phyloP scores from a whole-genome alignment of 2,329 filamentous ascomycete genomes.

The Ophiostoma novo-ulmi region DNA sequence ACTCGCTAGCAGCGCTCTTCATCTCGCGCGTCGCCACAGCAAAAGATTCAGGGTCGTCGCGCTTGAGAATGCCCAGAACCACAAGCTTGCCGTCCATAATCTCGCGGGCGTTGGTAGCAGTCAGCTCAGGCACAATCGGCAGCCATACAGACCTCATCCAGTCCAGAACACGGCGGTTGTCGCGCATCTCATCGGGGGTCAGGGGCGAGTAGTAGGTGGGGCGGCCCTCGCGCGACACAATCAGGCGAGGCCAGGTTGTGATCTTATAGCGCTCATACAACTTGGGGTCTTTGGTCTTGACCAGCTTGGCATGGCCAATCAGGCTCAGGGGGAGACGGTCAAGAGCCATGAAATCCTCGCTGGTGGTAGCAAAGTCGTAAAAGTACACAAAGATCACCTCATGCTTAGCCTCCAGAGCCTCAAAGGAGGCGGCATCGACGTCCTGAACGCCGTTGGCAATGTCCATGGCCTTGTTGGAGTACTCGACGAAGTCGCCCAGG shows the following conservation, averaged over 20 bases:
- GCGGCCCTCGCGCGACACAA: conserved; percentile 84
- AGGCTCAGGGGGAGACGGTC: conserved; percentile 81
- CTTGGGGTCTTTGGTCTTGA: conserved; percentile 77
- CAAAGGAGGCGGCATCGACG: conserved; percentile 70
- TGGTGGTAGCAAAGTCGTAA: conserved; percentile 91
- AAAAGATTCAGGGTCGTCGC: conserved; percentile 75
- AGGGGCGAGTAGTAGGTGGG: conserved; percentile 86
- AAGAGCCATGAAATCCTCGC: conserved; percentile 83
- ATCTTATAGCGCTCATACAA: conserved; percentile 86
- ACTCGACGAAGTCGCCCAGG: conserved; percentile 81
- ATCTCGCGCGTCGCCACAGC: conserved; percentile 75
- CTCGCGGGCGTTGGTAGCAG: conserved; percentile 82
- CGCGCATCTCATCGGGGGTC: conserved; percentile 86
- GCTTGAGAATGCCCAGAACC: conserved; percentile 83
- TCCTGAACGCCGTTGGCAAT: conserved; percentile 71
- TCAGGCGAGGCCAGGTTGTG: conserved; percentile 87
- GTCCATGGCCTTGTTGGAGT: conserved; percentile 79
- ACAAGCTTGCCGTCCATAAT: conserved; percentile 94
- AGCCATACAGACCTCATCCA: conserved; percentile 99
- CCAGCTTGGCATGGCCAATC: conserved; percentile 84
- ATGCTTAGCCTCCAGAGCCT: conserved; percentile 81
- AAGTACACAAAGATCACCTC: conserved; percentile 97
- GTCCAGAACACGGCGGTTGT: conserved; percentile 69
- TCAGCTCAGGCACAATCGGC: conserved; percentile 90
- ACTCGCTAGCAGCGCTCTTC: conserved; percentile 91